Evolutionary conservation across 768 basidiomycete genomes (phyloP).

Genomic region (Tylopilus rubrobrunneus): DNA sequence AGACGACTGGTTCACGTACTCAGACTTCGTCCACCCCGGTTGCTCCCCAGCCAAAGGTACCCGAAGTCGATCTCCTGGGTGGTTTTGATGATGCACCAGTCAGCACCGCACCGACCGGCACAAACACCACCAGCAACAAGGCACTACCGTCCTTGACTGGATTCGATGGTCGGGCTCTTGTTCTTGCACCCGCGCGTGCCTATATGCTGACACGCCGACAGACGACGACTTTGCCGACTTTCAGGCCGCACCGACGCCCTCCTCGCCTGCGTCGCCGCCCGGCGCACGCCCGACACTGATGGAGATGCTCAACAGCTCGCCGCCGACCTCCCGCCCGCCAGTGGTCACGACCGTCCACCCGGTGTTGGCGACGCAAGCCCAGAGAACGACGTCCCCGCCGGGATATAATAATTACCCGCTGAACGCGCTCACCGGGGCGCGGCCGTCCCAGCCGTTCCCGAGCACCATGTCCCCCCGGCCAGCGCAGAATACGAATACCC

Average conservation of each 20-base stretch:
- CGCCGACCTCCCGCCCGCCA: slow-evolving; percentile 16
- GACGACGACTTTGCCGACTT: slow-evolving; percentile 89
- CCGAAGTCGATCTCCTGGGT: slow-evolving; percentile 72
- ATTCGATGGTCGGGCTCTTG: slow-evolving; percentile 25
- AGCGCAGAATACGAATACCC: slow-evolving; percentile 20
- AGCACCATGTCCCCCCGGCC: slow-evolving; percentile 16
- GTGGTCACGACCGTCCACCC: slow-evolving; percentile 9
- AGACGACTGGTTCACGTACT: slow-evolving; percentile 35
- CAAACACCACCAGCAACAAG: slow-evolving; percentile 24
- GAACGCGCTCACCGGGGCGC: slow-evolving; percentile 25
- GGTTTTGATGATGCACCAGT: slow-evolving; percentile 61
- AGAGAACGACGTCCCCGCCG: slow-evolving; percentile 20
- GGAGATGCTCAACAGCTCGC: slow-evolving; percentile 43
- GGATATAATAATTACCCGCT: slow-evolving; percentile 15
- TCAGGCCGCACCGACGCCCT: slow-evolving; percentile 53
- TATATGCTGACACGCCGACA: slow-evolving; percentile 20
- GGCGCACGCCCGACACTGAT: slow-evolving; percentile 39
- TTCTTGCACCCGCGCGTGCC: background rate
- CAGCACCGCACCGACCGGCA: slow-evolving; percentile 16
- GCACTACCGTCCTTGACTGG: slow-evolving; percentile 28
- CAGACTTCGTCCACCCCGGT: slow-evolving; percentile 27
- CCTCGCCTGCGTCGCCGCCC: slow-evolving; percentile 34
- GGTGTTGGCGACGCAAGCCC: slow-evolving; percentile 8
- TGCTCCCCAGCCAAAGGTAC: slow-evolving; percentile 40
- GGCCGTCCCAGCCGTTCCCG: slow-evolving; percentile 20